Percentiles rank a stretch among this genome's conserved stretches.
These are phyloP conservation scores for Kwoniella bestiolae DNA, from an alignment of 768 basidiomycete species.

Conservation along the genomic window DNA sequence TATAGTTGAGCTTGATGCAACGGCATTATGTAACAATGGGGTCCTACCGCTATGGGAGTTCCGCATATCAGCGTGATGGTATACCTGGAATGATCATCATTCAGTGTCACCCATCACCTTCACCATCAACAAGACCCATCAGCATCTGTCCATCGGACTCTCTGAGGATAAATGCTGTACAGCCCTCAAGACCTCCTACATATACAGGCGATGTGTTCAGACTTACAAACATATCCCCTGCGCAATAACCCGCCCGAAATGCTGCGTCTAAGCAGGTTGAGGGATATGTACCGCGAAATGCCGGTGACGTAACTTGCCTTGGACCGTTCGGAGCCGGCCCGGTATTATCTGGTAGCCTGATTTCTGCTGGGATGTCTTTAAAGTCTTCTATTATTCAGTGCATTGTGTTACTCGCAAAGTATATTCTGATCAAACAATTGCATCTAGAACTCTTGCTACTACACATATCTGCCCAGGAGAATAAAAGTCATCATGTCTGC, in stretches of 20 bases:
- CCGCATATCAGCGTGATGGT: not conserved
- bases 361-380: not conserved
- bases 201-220: not conserved
- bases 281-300: not conserved
- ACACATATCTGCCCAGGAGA: not conserved
- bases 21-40: not conserved
- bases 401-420: not conserved
- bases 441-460: not conserved
- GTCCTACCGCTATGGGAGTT: no score
- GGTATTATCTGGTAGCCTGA: not conserved
- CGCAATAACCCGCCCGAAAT: no score
- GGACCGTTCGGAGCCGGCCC: constrained; percentile 13
- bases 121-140: no score
- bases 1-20: not conserved
- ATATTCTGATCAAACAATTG: not conserved
- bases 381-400: not conserved
- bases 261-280: no score
- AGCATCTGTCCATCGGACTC: no score
- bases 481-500: constrained; percentile 21
- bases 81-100: not conserved
- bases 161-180: no score
- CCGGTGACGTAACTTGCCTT: constrained; percentile 2
- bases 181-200: no score
- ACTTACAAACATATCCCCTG: not conserved
- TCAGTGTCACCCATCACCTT: no score